Conservation (phyloP, 345 rosid species). For the Cochlearia excelsa region DNA sequence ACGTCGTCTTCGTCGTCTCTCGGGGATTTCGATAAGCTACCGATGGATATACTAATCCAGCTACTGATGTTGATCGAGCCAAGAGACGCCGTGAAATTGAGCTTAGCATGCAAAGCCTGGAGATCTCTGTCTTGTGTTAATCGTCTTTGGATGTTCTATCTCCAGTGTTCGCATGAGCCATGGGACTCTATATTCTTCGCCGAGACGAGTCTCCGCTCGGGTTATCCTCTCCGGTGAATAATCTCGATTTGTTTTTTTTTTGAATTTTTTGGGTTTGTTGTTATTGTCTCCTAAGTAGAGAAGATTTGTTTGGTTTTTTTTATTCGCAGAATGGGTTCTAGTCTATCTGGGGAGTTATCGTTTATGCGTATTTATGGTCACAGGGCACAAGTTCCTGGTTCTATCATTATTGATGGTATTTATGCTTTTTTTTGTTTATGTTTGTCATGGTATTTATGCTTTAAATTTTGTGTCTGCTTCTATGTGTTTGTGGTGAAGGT, state of each 20-base stretch:
- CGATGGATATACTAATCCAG: conserved; percentile 58
- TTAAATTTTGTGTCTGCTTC: background rate
- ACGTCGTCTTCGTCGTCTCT: conserved; percentile 35
- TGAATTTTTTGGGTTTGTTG: background rate
- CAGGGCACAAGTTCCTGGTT: conserved; percentile 59
- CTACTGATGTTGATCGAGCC: conserved; percentile 64
- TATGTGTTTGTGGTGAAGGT: conserved; percentile 42
- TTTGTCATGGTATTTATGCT: background rate
- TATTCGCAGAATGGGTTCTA: conserved; percentile 27
- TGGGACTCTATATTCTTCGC: conserved; percentile 70
- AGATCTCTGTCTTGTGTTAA: conserved; percentile 47
- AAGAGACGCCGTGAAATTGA: conserved; percentile 52
- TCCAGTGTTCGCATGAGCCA: conserved; percentile 43
- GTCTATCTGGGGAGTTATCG: conserved; percentile 45
- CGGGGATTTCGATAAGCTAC: conserved; percentile 59
- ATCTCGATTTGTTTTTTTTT: background rate
- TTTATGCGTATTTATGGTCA: conserved; percentile 67
- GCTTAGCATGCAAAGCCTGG: conserved; percentile 50
- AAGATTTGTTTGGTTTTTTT: background rate
- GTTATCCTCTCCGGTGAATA: conserved; percentile 67
- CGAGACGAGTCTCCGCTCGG: conserved; percentile 54
- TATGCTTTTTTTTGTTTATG: conserved; percentile 8
- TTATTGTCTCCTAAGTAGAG: too few relatives aligned
- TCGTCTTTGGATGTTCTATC: conserved; percentile 69
- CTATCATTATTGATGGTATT: conserved; percentile 82